A percentile compares a stretch with the other conserved stretches of the same genome.
phyloP scores from a whole-genome alignment of 768 basidiomycete genomes.

The Boletus fagicola region DNA sequence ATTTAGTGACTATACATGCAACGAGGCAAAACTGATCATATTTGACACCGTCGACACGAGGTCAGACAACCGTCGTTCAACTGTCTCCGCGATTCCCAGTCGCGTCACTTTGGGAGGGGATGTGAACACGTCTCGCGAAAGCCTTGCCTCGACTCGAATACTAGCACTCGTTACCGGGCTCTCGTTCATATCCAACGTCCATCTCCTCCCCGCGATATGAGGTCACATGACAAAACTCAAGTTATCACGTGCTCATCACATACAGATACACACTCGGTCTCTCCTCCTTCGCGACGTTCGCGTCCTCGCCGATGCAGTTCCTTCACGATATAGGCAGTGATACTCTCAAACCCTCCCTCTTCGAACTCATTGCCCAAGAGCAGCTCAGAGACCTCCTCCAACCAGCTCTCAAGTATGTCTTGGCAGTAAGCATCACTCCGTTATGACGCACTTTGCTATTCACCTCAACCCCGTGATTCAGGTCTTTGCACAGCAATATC shows the following conservation, averaged over 20 bases:
- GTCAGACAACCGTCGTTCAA: neutral
- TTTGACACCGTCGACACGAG: neutral
- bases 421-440: slow-evolving; percentile 60
- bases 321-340: slow-evolving; percentile 75
- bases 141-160: neutral
- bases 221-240: slow-evolving; percentile 31
- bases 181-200: neutral
- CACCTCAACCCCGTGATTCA: slow-evolving; percentile 30
- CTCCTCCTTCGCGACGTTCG: neutral
- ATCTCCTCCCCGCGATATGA: neutral
- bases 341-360: slow-evolving; percentile 75
- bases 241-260: slow-evolving; percentile 19
- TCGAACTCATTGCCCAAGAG: slow-evolving; percentile 91
- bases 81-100: neutral
- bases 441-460: neutral
- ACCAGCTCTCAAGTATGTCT: slow-evolving; percentile 90
- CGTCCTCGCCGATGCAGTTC: slow-evolving; percentile 63
- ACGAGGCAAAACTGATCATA: neutral
- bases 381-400: slow-evolving; percentile 90
- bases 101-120: neutral
- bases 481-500: slow-evolving; percentile 95
- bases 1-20: neutral
- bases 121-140: no score
- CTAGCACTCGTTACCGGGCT: no score
- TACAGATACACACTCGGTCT: no score